These are phyloP conservation scores for Kodamaea sp. DNA, from an alignment of 1,139 yeast genomes.

Conservation along the genomic window DNA sequence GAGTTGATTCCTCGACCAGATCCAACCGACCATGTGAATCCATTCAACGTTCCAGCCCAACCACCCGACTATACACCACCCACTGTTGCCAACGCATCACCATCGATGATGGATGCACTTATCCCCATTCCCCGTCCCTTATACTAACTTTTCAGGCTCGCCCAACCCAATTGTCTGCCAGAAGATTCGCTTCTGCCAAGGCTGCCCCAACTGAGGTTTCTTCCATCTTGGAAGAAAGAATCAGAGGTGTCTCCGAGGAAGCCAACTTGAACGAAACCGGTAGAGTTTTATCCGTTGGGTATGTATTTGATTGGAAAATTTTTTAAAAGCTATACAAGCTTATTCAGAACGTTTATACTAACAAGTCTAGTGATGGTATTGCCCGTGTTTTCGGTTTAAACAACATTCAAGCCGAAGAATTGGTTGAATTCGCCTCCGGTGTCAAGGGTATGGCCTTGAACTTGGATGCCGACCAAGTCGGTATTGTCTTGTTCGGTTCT, in stretches of 20 bases:
- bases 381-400: conserved; percentile 99
- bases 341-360: conserved; percentile 20
- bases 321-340: no score
- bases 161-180: conserved; percentile 65
- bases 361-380: conserved; percentile 83
- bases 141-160: conserved; percentile 57
- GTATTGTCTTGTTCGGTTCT: conserved; percentile 99
- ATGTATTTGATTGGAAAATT: no score
- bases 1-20: no score
- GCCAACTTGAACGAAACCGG: conserved; percentile 99
- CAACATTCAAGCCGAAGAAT: conserved; percentile 99
- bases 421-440: conserved; percentile 99
- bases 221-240: conserved; percentile 97
- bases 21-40: no score
- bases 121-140: no score
- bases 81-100: no score
- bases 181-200: conserved; percentile 92
- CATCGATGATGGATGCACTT: no score
- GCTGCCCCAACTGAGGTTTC: conserved; percentile 99
- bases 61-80: no score
- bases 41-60: no score
- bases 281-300: conserved; percentile 91
- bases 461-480: conserved; percentile 99
- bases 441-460: conserved; percentile 99
- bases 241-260: conserved; percentile 98